Conservation (phyloP, 768 basidiomycete genomes). For the Calvatia gigantea region DNA sequence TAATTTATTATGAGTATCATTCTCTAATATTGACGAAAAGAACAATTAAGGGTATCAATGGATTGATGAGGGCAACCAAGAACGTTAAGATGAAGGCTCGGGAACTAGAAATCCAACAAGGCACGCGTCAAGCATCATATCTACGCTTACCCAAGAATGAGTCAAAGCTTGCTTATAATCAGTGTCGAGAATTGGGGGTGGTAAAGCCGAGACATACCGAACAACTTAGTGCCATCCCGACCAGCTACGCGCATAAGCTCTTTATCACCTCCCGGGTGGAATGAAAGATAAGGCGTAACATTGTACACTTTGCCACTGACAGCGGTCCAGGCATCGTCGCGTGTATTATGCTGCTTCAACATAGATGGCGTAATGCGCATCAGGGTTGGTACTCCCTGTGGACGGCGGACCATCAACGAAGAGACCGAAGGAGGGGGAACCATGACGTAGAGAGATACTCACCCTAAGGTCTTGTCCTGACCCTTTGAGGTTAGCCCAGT, state of each 20-base stretch:
- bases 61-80: neutral
- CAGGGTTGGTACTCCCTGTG: constrained; percentile 67
- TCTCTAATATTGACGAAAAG: neutral
- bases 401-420: neutral
- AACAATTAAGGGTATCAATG: neutral
- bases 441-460: constrained; percentile 18
- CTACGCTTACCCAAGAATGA: constrained; percentile 96
- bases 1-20: neutral
- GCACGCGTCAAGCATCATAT: constrained; percentile 92
- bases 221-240: constrained; percentile 90
- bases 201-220: constrained; percentile 54
- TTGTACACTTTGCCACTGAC: constrained; percentile 96
- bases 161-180: constrained; percentile 58
- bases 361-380: constrained; percentile 72
- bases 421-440: neutral
- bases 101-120: constrained; percentile 87
- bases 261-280: constrained; percentile 92
- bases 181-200: neutral
- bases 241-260: constrained; percentile 96
- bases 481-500: constrained; percentile 88
- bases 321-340: constrained; percentile 89
- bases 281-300: constrained; percentile 86
- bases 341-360: constrained; percentile 76
- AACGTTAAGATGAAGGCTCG: constrained; percentile 42
- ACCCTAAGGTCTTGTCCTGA: constrained; percentile 81